phyloP scores from a whole-genome alignment of 2,329 filamentous ascomycete genomes.

The Botryotinia narcissicola region DNA sequence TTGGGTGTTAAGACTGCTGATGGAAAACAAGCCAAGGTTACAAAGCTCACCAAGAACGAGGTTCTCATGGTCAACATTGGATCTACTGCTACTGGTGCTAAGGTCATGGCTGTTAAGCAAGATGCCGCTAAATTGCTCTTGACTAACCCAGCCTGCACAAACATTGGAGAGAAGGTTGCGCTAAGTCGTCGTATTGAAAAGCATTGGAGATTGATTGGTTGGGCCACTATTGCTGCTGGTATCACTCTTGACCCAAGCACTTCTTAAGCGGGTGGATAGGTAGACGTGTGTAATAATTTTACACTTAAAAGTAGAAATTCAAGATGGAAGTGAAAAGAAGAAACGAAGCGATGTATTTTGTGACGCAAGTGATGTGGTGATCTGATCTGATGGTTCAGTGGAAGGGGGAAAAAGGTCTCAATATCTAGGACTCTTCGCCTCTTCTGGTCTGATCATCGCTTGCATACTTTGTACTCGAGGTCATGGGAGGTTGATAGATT shows the following conservation, averaged over 20 bases:
- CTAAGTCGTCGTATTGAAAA: conserved; percentile 96
- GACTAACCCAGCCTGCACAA: conserved; percentile 92
- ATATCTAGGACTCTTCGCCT: not conserved
- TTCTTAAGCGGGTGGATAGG: conserved; percentile 26
- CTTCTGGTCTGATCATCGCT: conserved; percentile 1
- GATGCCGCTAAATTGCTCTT: conserved; percentile 94
- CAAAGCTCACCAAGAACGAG: conserved; percentile 97
- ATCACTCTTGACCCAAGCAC: conserved; percentile 38
- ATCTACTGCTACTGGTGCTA: conserved; percentile 93
- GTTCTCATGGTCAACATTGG: conserved; percentile 99
- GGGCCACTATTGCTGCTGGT: conserved; percentile 59
- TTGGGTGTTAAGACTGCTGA: conserved; percentile 97
- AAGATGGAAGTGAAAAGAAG: not conserved
- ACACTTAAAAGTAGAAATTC: not conserved
- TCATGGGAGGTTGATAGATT: conserved; percentile 32
- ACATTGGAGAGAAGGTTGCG: conserved; percentile 97
- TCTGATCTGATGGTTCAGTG: not conserved
- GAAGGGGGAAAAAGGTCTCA: not conserved
- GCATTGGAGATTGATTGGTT: conserved; percentile 95
- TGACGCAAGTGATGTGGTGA: not conserved
- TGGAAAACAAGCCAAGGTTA: conserved; percentile 98
- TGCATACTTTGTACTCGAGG: conserved; percentile 23
- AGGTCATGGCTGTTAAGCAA: conserved; percentile 94
- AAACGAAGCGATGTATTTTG: not conserved
- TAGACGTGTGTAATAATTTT: not conserved